Conservation (phyloP, 2,329 filamentous ascomycete species). For the Pseudocercospora cruenta region DNA sequence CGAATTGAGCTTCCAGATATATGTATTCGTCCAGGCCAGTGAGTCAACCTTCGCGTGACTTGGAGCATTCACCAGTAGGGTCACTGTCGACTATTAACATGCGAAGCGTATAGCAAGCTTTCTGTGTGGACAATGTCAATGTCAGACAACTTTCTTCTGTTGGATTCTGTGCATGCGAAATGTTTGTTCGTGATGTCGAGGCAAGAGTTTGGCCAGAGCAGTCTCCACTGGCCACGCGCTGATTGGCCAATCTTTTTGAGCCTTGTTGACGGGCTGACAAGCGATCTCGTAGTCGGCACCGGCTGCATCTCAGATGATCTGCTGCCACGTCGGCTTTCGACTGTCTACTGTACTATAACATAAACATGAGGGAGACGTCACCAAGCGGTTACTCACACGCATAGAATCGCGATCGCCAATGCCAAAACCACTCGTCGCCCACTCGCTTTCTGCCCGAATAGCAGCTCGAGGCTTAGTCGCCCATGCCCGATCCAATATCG, state of each 20-base stretch:
- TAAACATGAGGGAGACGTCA: background rate
- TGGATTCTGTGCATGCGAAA: background rate
- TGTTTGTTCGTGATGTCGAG: background rate
- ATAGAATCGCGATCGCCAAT: conserved; percentile 13
- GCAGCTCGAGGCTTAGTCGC: conserved; percentile 15
- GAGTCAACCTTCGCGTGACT: conserved; percentile 26
- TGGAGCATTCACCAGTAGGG: conserved; percentile 25
- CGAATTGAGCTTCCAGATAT: conserved; percentile 9
- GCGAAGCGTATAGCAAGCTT: background rate
- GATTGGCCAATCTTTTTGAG: background rate
- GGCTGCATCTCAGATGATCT: background rate
- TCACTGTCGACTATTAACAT: background rate
- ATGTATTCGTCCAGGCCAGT: conserved; percentile 15
- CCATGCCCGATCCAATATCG: conserved; percentile 44
- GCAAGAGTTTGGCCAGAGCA: background rate
- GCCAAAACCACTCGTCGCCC: conserved; percentile 10
- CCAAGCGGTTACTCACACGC: background rate
- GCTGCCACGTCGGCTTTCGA: background rate
- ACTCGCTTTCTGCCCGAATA: conserved; percentile 19
- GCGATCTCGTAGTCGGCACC: background rate
- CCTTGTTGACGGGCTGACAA: background rate
- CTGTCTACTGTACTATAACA: background rate
- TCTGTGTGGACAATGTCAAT: background rate
- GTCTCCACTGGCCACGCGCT: background rate
- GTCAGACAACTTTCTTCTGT: background rate